A percentile compares a stretch with the other conserved stretches of the same genome.
Conservation (phyloP, 1,284 basidiomycete species). For the Moesziomyces antarcticus region DNA sequence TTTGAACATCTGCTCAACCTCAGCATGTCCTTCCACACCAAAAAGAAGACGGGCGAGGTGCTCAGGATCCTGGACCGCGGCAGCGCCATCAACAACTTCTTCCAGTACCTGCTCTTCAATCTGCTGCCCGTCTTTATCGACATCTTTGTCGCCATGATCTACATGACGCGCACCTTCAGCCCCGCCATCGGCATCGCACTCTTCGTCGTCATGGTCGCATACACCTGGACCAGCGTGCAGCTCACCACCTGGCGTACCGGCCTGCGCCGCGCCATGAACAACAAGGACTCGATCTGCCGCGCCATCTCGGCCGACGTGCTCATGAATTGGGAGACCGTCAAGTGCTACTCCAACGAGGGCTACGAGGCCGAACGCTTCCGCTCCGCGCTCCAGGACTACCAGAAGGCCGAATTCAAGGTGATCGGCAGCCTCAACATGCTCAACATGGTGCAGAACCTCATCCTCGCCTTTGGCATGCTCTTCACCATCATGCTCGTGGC, state of each 20-base stretch:
- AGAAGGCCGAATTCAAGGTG: constrained; percentile 79
- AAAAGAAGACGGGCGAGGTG: constrained; percentile 77
- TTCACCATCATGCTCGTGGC: constrained; percentile 56
- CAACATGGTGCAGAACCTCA: constrained; percentile 62
- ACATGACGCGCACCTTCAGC: constrained; percentile 75
- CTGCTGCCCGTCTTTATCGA: constrained; percentile 84
- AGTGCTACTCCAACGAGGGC: constrained; percentile 84
- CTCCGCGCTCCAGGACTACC: constrained; percentile 80
- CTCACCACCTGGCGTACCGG: constrained; percentile 80
- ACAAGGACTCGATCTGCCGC: constrained; percentile 58
- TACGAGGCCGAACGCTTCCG: constrained; percentile 81
- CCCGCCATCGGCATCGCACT: constrained; percentile 80
- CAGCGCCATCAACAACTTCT: constrained; percentile 71
- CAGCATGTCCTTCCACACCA: constrained; percentile 84
- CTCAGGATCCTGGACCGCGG: constrained; percentile 77
- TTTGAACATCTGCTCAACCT: constrained; percentile 70
- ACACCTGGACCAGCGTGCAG: constrained; percentile 76
- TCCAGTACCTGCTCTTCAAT: constrained; percentile 76
- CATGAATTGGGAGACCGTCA: constrained; percentile 69
- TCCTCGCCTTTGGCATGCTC: constrained; percentile 60
- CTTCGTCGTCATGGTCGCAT: constrained; percentile 79
- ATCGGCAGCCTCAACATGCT: constrained; percentile 61
- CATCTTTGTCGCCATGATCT: constrained; percentile 72
- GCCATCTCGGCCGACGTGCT: constrained; percentile 63
- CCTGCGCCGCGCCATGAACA: constrained; percentile 70